Base-by-base conservation (phyloP, 1,284 basidiomycete genomes). In the Thelephora terrestris region DNA sequence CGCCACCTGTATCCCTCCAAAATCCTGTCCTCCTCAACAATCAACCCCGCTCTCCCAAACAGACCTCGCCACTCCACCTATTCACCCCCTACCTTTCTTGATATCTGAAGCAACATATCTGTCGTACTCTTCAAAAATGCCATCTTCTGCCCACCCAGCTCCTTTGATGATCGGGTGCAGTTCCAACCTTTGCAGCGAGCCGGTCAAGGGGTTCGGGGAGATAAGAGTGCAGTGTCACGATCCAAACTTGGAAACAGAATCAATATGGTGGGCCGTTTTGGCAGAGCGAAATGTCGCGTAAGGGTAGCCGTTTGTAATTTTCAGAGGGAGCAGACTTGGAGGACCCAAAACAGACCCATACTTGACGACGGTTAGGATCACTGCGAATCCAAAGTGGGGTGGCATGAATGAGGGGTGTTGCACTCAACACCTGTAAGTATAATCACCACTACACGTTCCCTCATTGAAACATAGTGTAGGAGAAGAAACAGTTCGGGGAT, bases 401-500 rank as follows among this genome's bases (percentile, higher is more conserved):
- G 10, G 27, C 1, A 23, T 6, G 45, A 14, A 48, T 5, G 9
- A 39, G 25, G n/a, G 38, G 24, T 14, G 5, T 68, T 80, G 54
- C 56, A 86, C 85, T 89, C 85, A 29, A 88, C 78, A 21, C 85
- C 85, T 18, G 81, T 78, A n/a, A 73, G 77, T 78, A 87, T 84
- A 43, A 87, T 67, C 52, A 88, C 84, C 29, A 84, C 69, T n/a
- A 71, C 65, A 2, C 81, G 75, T 58, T 89, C 86, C 16, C 89
- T 59, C 65, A 80, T 71, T 76, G 81, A 93, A 27, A 91, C 79
- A 0, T 76, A 69, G 60, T 78, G 87, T 48, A n/a, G 79, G 74
- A 0, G 89, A 92, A 63, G 92, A 93, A 63, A 93, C 89, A 39
- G 76, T 53, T 82, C 86, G 0, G 90, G 91, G 35, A 84, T 77